Percentiles rank a stretch among this genome's conserved stretches.
phyloP scores from a whole-genome alignment of 805 yeast species.

The Kazachstania africana region DNA sequence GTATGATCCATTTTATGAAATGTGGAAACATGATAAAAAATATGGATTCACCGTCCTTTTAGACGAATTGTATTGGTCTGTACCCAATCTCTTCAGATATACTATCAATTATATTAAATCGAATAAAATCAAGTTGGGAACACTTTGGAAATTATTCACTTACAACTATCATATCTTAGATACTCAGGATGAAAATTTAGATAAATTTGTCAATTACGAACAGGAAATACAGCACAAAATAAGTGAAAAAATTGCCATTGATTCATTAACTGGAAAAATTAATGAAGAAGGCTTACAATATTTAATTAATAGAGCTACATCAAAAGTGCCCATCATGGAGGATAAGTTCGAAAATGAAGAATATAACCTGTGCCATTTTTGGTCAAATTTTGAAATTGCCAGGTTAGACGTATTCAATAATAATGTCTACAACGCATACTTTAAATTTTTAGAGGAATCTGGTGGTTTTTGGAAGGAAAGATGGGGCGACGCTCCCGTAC shows the following conservation, averaged over 20 bases:
- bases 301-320: slow-evolving; percentile 30
- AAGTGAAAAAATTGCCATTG: slow-evolving; percentile 23
- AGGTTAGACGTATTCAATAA: slow-evolving; percentile 63
- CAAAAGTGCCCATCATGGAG: slow-evolving; percentile 24
- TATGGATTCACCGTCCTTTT: slow-evolving; percentile 81
- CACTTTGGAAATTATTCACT: slow-evolving; percentile 60
- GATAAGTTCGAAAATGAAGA: slow-evolving; percentile 57
- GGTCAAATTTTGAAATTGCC: slow-evolving; percentile 93
- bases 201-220: slow-evolving; percentile 19
- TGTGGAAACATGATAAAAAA: slow-evolving; percentile 55
- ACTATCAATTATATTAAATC: slow-evolving; percentile 50
- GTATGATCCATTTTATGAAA: slow-evolving; percentile 79
- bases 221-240: slow-evolving; percentile 17
- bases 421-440: slow-evolving; percentile 52
- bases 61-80: slow-evolving; percentile 67
- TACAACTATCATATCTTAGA: slow-evolving; percentile 29
- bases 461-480: slow-evolving; percentile 86
- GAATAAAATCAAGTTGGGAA: slow-evolving; percentile 38
- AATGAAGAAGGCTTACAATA: slow-evolving; percentile 25
- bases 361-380: slow-evolving; percentile 75
- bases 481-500: slow-evolving; percentile 98
- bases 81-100: slow-evolving; percentile 67
- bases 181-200: slow-evolving; percentile 17
- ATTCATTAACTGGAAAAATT: slow-evolving; percentile 14
- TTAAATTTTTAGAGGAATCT: slow-evolving; percentile 50